Evolutionary conservation across 805 yeast genomes (phyloP), one percentile per base, ranked within the genome.

Genomic region (Saturnispora sekii): DNA sequence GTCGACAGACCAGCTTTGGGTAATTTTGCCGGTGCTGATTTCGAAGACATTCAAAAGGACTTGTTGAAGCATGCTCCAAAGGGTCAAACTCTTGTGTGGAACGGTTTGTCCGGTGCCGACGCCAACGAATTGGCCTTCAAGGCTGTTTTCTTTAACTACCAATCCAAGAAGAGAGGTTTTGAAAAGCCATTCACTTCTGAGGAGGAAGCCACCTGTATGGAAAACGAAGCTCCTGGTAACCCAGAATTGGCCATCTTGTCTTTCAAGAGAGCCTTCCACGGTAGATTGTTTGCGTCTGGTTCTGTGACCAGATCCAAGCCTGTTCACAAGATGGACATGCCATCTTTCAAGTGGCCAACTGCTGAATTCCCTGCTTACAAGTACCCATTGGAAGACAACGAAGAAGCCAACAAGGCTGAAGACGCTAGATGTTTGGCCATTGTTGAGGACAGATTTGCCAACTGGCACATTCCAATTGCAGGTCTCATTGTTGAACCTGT

Each of bases 281-380:
- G 97, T 52, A 79, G 97, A 67, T 68, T 88, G 51, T 87, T 89
- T 68, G 97, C 96, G 18, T 76, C 95, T 45, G 88, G 85, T 37
- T 84, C 96, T 6, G 78, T 86, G 53, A 89, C 97, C 34, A 79
- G 95, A 63, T 87, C 96, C 46, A 90, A 87, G 72, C 96, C 97
- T 53, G 76, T 90, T 56, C 97, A 89, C 73, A 89, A 90, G 70
- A 70, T 89, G 64, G 89, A 82, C 65, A 71, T 90, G 67, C 97
- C 97, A 49, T 79, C 95, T 6, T 89, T 89, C 71, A 77, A 85
- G 60, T 89, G 97, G 97, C 97, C 97, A 60, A 88, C 84, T 64
- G 96, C 96, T 46, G 87, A 86, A 64, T 93, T 84, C 69, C 79
- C 95, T 29, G 73, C 74, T 51, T 70, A 70, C 60, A 78, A 77